These are phyloP conservation scores for Cylindrodendrum hubeiense DNA, from an alignment of 2,329 filamentous ascomycete species.

Conservation along the genomic window DNA sequence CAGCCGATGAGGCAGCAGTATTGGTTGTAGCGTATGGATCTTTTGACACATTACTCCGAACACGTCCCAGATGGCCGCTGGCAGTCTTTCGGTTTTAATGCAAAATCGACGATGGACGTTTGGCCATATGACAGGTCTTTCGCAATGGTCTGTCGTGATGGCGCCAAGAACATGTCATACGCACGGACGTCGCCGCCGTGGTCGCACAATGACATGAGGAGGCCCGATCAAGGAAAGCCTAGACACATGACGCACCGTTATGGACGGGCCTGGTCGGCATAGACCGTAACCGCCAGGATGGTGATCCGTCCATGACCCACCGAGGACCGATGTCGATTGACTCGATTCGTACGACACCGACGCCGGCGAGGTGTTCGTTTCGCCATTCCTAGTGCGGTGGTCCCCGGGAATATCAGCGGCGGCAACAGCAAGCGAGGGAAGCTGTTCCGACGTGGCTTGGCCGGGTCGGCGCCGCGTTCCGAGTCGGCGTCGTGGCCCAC, in stretches of 20 bases:
- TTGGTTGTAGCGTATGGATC: neutral
- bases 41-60: conserved; percentile 1
- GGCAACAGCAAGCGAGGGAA: conserved; percentile 14
- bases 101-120: neutral
- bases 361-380: conserved; percentile 3
- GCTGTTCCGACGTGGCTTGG: conserved; percentile 2
- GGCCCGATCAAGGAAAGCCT: conserved; percentile 14
- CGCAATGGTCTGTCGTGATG: conserved; percentile 33
- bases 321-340: neutral
- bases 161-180: conserved; percentile 38
- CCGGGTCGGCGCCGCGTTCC: conserved; percentile 22
- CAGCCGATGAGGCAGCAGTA: neutral
- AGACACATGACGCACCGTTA: conserved; percentile 40
- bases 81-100: neutral
- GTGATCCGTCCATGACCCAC: conserved; percentile 9
- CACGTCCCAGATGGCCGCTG: neutral
- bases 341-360: neutral
- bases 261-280: conserved; percentile 30
- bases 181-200: conserved; percentile 44
- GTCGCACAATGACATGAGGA: conserved; percentile 26
- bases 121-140: conserved; percentile 38
- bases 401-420: neutral
- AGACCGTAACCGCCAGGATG: conserved; percentile 25
- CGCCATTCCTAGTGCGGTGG: neutral
- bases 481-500: conserved; percentile 19